Evolutionary conservation across 352 stramenopile genomes (phyloP), one percentile per base, ranked within the genome.

Genomic region (Phytophthora fragariae): DNA sequence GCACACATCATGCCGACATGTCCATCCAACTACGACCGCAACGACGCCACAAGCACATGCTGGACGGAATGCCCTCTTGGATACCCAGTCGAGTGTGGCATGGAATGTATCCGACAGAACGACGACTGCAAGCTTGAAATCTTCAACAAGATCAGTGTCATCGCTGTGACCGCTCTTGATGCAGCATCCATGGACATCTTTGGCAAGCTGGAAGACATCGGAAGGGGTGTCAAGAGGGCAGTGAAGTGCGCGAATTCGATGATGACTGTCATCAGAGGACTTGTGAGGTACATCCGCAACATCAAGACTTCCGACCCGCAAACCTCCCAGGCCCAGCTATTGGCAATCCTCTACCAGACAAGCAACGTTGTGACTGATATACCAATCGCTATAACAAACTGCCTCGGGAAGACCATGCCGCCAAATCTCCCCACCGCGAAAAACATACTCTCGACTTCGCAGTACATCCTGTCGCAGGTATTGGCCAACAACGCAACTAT

Each of bases 21-120:
- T 37, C 70, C 76, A 3, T 21, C 55, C 8, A 72, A 80, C 19
- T 89, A 83, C 52, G 71, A 82, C 31, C 69, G 57, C 33, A 83
- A 76, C 19, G 75, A 87, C 60, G 75, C 79, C 0, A 73, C 82
- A 44, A 62, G 65, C 17, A 86, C 82, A 5, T 89, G 82, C 66
- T 89, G 82, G 80, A 73, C 80, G 0, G 54, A 88, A 29, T 90
- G 82, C 50, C 80, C 82, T 0, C 66, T 88, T 21, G 80, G 83
- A 35, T 87, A 85, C 63, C 82, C 82, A 0, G 67, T 85, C 7
- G 56, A 82, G 19, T 88, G 80, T 37, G 77, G 75, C 46, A 79
- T 84, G 77, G 78, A 88, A 54, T 88, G 80, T 44, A 66, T 83
- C 31, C 65, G 65, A n/a, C 76, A 83, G 50, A 83, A 73, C 27